Conservation (phyloP, 2,329 filamentous ascomycete genomes). For the Exophiala bonariae region DNA sequence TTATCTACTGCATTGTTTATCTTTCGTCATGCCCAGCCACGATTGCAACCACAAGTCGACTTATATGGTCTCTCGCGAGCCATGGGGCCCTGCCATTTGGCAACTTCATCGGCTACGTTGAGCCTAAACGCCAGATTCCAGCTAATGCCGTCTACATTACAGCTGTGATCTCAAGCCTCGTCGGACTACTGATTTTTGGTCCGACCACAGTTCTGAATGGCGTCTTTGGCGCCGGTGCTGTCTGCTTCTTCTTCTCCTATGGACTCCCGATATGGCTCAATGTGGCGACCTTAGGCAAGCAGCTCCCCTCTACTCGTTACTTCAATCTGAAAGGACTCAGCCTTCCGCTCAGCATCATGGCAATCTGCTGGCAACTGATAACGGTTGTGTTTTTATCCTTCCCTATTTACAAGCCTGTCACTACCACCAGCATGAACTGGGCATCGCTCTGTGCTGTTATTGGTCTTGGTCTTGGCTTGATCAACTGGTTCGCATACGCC, state of each 20-base stretch:
- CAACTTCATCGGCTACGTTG: slow-evolving; percentile 8
- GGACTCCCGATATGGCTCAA: not conserved
- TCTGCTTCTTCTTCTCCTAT: slow-evolving; percentile 6
- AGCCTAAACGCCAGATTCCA: slow-evolving; percentile 27
- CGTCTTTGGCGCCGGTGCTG: not conserved
- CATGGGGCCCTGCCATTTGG: not conserved
- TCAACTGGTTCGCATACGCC: slow-evolving; percentile 7
- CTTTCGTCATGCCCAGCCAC: not conserved
- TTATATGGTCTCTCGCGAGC: slow-evolving; percentile 8
- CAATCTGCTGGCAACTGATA: slow-evolving; percentile 1
- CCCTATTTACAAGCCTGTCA: slow-evolving; percentile 5
- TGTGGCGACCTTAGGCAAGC: not conserved
- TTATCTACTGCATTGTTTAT: not conserved
- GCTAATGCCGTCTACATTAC: slow-evolving; percentile 25
- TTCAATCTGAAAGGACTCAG: slow-evolving; percentile 3
- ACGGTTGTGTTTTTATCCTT: slow-evolving; percentile 4
- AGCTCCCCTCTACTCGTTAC: not conserved
- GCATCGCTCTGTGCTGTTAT: slow-evolving; percentile 1
- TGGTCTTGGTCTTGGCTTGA: not conserved
- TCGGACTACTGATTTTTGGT: slow-evolving; percentile 1
- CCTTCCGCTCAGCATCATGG: not conserved
- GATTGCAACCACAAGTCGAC: not conserved
- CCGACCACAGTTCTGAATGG: slow-evolving; percentile 1
- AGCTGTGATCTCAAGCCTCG: not conserved
- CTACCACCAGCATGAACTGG: slow-evolving; percentile 8